Evolutionary conservation across 805 yeast species (phyloP).

Genomic region (Hemisphaericaspora nanyangensis): DNA sequence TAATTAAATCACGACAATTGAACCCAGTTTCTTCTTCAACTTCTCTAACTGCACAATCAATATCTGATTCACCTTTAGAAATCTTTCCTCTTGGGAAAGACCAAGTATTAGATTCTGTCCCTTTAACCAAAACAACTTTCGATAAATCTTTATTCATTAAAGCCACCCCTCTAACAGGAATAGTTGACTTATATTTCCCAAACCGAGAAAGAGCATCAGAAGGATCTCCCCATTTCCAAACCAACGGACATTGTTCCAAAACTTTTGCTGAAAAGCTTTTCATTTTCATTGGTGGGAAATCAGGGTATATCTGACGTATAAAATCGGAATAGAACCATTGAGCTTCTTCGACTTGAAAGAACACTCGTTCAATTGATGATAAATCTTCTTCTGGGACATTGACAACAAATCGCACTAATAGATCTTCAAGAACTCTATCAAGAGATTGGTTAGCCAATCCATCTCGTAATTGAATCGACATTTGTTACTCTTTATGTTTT

Average conservation of each 20-base stretch:
- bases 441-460: constrained; percentile 61
- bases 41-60: constrained; percentile 87
- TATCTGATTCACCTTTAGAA: constrained; percentile 86
- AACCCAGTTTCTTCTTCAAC: constrained; percentile 92
- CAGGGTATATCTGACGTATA: constrained; percentile 65
- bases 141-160: constrained; percentile 67
- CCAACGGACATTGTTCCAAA: constrained; percentile 64
- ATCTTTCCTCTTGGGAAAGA: constrained; percentile 97
- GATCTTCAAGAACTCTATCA: constrained; percentile 76
- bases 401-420: constrained; percentile 82
- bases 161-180: constrained; percentile 97
- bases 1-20: constrained; percentile 65
- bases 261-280: constrained; percentile 68
- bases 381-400: constrained; percentile 92
- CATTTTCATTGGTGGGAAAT: constrained; percentile 73
- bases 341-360: constrained; percentile 96
- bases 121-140: constrained; percentile 76
- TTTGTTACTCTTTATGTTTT: too few species aligned
- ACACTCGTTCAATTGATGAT: constrained; percentile 71
- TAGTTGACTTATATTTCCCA: constrained; percentile 78
- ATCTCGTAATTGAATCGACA: constrained; percentile 58
- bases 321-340: constrained; percentile 96
- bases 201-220: constrained; percentile 75
- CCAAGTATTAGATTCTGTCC: constrained; percentile 79
- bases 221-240: constrained; percentile 85